These are phyloP conservation scores for Pythium plurisporium DNA, from an alignment of 352 stramenopile genomes.

Conservation along the genomic window DNA sequence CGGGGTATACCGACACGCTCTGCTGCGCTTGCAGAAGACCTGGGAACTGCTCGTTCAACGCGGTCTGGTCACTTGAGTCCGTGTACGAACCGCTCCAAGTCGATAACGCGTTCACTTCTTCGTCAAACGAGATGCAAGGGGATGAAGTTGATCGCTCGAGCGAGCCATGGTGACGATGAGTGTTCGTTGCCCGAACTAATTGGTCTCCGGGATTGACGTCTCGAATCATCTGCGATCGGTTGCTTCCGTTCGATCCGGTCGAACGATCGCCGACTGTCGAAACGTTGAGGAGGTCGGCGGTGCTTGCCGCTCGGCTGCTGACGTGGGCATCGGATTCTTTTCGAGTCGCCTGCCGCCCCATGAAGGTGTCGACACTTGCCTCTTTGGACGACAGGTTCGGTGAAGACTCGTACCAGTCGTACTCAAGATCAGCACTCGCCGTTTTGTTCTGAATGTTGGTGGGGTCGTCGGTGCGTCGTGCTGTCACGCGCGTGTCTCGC, in stretches of 20 bases:
- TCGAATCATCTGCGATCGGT: neutral
- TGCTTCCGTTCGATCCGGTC: constrained; percentile 12
- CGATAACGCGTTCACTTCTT: constrained; percentile 10
- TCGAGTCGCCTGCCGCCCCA: constrained; percentile 5
- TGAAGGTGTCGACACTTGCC: constrained; percentile 21
- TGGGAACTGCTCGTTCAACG: constrained; percentile 9
- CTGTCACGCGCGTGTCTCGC: constrained; percentile 6
- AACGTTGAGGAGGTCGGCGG: constrained; percentile 12
- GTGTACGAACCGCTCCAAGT: constrained; percentile 8
- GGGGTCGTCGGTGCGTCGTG: neutral
- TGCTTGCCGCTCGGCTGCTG: constrained; percentile 18
- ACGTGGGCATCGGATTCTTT: constrained; percentile 10
- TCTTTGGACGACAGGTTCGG: constrained; percentile 4
- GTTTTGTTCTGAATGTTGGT: constrained; percentile 1
- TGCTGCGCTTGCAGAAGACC: neutral
- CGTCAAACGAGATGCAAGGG: constrained; percentile 10
- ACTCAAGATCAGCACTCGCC: constrained; percentile 13
- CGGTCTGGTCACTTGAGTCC: constrained; percentile 8
- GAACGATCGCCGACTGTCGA: constrained; percentile 13
- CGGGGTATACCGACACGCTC: neutral
- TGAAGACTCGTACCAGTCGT: constrained; percentile 13
- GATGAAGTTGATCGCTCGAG: neutral
- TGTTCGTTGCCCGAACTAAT: too few species aligned
- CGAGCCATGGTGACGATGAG: neutral
- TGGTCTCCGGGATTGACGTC: too few species aligned